Conservation (phyloP, 768 basidiomycete genomes). For the Obba rivulosa region DNA sequence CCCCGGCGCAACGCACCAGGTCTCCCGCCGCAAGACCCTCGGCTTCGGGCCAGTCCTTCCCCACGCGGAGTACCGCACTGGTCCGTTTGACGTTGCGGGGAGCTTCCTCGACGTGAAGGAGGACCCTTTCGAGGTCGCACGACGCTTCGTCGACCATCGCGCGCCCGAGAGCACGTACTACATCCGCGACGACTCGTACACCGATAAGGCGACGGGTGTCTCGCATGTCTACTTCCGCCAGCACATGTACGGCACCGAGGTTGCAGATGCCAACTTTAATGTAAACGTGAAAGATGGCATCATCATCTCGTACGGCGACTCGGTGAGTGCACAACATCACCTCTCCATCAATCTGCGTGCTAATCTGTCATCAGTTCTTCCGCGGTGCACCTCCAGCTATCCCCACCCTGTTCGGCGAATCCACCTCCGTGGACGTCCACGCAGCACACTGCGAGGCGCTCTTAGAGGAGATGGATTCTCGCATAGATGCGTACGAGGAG, state of each 20-base stretch:
- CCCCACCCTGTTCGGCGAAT: slow-evolving; percentile 11
- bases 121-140: slow-evolving; percentile 62
- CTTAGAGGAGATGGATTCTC: slow-evolving; percentile 29
- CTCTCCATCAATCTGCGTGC: neutral
- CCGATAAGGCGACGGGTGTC: slow-evolving; percentile 79
- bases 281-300: slow-evolving; percentile 83
- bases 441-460: slow-evolving; percentile 48
- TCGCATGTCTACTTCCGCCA: slow-evolving; percentile 89
- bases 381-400: slow-evolving; percentile 42
- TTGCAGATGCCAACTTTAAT: slow-evolving; percentile 89
- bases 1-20: slow-evolving; percentile 13
- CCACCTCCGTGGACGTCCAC: slow-evolving; percentile 34
- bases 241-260: slow-evolving; percentile 78
- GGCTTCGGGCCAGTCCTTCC: slow-evolving; percentile 81
- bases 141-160: slow-evolving; percentile 51
- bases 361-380: slow-evolving; percentile 57
- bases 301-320: slow-evolving; percentile 84
- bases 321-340: slow-evolving; percentile 43
- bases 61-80: slow-evolving; percentile 61
- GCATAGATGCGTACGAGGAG: slow-evolving; percentile 22
- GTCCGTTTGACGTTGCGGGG: slow-evolving; percentile 31
- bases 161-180: slow-evolving; percentile 41
- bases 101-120: slow-evolving; percentile 5
- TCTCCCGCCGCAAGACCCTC: slow-evolving; percentile 72
- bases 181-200: slow-evolving; percentile 82